Evolutionary conservation across 176 grass and related monocot species (phyloP), one percentile per base, ranked within the genome.

Genomic region (Eragrostis curvula): DNA sequence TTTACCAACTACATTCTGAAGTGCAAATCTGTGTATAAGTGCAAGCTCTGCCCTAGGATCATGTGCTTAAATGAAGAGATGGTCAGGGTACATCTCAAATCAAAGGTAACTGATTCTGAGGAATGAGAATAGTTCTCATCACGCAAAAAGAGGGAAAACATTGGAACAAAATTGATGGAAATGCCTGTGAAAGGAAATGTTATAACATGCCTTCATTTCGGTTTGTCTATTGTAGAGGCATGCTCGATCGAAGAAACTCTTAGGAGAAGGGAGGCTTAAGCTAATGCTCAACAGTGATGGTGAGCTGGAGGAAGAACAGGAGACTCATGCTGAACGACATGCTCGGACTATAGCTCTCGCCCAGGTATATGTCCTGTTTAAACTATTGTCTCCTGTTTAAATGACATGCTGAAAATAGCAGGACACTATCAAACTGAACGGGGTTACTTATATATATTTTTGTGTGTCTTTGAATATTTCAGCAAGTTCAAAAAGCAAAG

Each of bases 241-340:
- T 87, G 79, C 88, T 52, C 91, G 90, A 49, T 98, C 92, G 17
- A 91, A 95, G 87, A 98, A 98, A 62, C 87, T 93, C 8, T 72
- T 91, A 72, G 82, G 68, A 78, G 89, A 88, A 86, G 96, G 96
- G 50, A 98, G 87, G 87, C 90, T 98, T 63, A 98, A 93, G 64
- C 15, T 98, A 78, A 91, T 86, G 87, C 92, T 95, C 60, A 95
- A 95, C 57, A 98, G 90, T 77, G 90, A 98, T 74, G 96, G 90
- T 72, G 92, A 98, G 68, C 78, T 98, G 48, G 88, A 95, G 85
- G 96, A 98, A 79, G 96, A 98, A 17, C 73, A 85, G 76, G 92
- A 98, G 88, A 98, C 96, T 81, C 92, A 95, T 77, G 86, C 92
- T 13, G 92, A 98, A 88, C 83, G 96, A 50, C 84, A 98, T 88